Percentiles rank a stretch among this genome's conserved stretches.
Conservation (phyloP, 192 early-diverging fungal species). For the Backusella luteola region DNA sequence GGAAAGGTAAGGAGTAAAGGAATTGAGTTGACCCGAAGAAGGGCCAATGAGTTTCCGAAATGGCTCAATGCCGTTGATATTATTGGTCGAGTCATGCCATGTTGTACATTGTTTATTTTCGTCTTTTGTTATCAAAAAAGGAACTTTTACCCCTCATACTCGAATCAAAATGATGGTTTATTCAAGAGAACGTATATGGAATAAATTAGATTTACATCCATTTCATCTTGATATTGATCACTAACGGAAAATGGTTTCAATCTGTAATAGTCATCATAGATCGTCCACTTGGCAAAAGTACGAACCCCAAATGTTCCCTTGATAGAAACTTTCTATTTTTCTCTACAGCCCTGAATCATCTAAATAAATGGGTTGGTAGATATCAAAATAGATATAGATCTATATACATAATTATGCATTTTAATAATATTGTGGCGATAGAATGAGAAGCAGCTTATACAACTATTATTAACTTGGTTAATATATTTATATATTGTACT, state of each 20-base stretch:
- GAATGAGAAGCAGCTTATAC: background rate
- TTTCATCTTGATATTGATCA: background rate
- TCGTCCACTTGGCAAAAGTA: no score
- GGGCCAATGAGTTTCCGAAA: slow-evolving; percentile 2
- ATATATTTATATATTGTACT: background rate
- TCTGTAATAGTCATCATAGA: background rate
- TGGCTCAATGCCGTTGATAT: background rate
- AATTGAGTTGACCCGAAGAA: slow-evolving; percentile 2
- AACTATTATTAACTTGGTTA: background rate
- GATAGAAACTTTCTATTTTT: no score
- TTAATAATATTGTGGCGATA: no score
- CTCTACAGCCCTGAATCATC: no score
- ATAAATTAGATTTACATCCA: background rate
- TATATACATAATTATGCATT: no score
- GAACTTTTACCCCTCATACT: background rate
- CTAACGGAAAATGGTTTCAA: background rate
- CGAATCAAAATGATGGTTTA: background rate
- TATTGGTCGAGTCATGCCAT: background rate
- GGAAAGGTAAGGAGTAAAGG: background rate
- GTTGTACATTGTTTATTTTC: slow-evolving; percentile 2
- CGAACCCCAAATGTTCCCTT: no score
- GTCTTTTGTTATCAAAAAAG: background rate
- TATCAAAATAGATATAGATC: no score
- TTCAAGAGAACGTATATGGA: background rate
- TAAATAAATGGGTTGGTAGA: no score